phyloP scores from a whole-genome alignment of 176 grass and related monocot genomes.

The Aegilops tauschii region DNA sequence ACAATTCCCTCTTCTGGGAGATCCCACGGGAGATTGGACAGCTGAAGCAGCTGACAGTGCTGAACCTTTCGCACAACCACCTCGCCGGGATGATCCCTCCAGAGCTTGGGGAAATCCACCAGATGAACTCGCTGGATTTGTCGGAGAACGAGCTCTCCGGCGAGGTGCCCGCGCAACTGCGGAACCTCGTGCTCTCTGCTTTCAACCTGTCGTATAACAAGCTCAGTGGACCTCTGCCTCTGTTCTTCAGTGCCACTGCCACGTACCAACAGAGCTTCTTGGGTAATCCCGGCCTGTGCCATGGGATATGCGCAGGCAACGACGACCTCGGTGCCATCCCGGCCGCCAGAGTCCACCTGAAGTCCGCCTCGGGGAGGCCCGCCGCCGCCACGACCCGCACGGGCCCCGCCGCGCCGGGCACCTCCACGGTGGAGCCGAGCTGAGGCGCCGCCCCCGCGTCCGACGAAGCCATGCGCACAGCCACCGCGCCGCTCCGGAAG shows the following conservation, averaged over 20 bases:
- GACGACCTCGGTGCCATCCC: not conserved
- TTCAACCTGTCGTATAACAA: constrained; percentile 80
- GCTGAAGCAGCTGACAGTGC: constrained; percentile 32
- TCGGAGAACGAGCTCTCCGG: constrained; percentile 69
- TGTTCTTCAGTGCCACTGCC: not conserved
- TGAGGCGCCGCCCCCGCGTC: too few relatives aligned
- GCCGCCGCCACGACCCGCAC: too few relatives aligned
- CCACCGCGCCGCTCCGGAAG: too few relatives aligned
- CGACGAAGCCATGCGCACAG: too few relatives aligned
- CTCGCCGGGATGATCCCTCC: constrained; percentile 56
- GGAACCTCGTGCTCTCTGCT: constrained; percentile 35
- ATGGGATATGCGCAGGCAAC: constrained; percentile 9
- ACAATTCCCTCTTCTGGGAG: constrained; percentile 70
- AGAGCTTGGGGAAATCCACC: constrained; percentile 47
- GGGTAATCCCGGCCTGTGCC: constrained; percentile 72
- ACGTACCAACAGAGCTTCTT: constrained; percentile 57
- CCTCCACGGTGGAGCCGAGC: too few relatives aligned
- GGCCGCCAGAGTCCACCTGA: not conserved
- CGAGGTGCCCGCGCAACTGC: constrained; percentile 44
- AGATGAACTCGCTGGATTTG: constrained; percentile 62
- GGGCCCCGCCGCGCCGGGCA: too few relatives aligned
- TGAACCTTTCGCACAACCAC: constrained; percentile 62
- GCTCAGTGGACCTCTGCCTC: constrained; percentile 57
- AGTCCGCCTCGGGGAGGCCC: too few relatives aligned
- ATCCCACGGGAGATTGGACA: constrained; percentile 37